A percentile compares a stretch with the other conserved stretches of the same genome.
These are phyloP conservation scores for Elsinoe necatrix DNA, from an alignment of 2,329 filamentous ascomycete species.

Conservation along the genomic window DNA sequence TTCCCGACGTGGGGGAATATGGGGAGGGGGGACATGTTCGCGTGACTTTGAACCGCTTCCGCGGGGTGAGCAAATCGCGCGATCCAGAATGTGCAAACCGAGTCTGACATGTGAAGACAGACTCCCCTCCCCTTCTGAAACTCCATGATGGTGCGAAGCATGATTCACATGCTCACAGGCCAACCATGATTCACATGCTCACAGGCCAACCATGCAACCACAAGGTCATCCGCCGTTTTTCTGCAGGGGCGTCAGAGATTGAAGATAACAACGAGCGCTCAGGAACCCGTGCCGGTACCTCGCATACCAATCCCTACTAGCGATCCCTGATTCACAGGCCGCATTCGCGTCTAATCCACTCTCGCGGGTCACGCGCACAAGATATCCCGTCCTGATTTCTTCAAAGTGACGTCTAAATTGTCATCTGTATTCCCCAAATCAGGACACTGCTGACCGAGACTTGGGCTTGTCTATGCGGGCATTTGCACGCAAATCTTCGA, in stretches of 20 bases:
- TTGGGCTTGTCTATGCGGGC: background rate
- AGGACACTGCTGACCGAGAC: background rate
- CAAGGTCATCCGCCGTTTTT: constrained; percentile 7
- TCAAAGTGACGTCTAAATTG: constrained; percentile 6
- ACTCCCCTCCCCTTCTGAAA: background rate
- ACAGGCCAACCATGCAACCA: background rate
- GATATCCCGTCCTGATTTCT: constrained; percentile 1
- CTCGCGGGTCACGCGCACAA: background rate
- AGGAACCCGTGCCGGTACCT: constrained; percentile 13
- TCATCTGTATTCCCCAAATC: background rate
- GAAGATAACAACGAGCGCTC: background rate
- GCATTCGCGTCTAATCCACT: background rate
- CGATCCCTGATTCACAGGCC: constrained; percentile 5
- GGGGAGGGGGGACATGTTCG: background rate
- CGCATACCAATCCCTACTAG: background rate
- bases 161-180: background rate
- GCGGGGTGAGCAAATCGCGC: background rate
- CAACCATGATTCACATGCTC: background rate
- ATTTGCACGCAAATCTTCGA: background rate
- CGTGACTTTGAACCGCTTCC: constrained; percentile 5
- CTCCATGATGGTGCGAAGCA: background rate
- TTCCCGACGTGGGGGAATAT: background rate
- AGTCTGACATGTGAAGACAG: constrained; percentile 8
- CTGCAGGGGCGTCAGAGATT: constrained; percentile 5
- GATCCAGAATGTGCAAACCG: background rate